Percentiles rank a stretch among this genome's conserved stretches.
phyloP scores from a whole-genome alignment of 169 alveolate genomes.

The Plasmodium adleri region DNA sequence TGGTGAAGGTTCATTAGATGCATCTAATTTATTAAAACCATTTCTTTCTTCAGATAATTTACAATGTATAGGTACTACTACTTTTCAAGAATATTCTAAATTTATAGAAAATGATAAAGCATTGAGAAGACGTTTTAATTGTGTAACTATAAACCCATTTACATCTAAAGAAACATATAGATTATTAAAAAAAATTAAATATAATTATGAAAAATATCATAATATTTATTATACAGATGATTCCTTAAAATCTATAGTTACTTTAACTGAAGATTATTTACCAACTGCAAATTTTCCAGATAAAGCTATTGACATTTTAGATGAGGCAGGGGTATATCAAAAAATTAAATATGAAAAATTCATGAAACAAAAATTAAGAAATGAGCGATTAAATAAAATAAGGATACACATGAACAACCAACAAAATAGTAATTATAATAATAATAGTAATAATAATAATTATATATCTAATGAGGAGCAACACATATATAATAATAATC shows the following conservation, averaged over 20 bases:
- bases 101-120: slow-evolving; percentile 90
- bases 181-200: slow-evolving; percentile 87
- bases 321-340: slow-evolving; percentile 91
- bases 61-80: slow-evolving; percentile 87
- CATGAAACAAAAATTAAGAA: slow-evolving; percentile 26
- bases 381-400: background rate
- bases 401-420: background rate
- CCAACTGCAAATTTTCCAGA: slow-evolving; percentile 88
- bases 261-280: slow-evolving; percentile 81
- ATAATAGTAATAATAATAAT: background rate
- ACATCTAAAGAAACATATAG: slow-evolving; percentile 81
- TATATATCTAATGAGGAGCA: background rate
- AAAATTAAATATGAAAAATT: slow-evolving; percentile 81
- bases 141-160: slow-evolving; percentile 88
- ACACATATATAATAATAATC: background rate
- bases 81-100: slow-evolving; percentile 84
- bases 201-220: slow-evolving; percentile 88
- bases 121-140: slow-evolving; percentile 90
- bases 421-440: background rate
- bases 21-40: slow-evolving; percentile 92
- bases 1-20: slow-evolving; percentile 93
- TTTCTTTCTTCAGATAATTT: slow-evolving; percentile 91
- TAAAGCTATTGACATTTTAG: slow-evolving; percentile 89
- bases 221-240: slow-evolving; percentile 84
- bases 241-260: slow-evolving; percentile 79